Conservation (phyloP, 2,329 filamentous ascomycete genomes). For the Aspergillus aculeatus region DNA sequence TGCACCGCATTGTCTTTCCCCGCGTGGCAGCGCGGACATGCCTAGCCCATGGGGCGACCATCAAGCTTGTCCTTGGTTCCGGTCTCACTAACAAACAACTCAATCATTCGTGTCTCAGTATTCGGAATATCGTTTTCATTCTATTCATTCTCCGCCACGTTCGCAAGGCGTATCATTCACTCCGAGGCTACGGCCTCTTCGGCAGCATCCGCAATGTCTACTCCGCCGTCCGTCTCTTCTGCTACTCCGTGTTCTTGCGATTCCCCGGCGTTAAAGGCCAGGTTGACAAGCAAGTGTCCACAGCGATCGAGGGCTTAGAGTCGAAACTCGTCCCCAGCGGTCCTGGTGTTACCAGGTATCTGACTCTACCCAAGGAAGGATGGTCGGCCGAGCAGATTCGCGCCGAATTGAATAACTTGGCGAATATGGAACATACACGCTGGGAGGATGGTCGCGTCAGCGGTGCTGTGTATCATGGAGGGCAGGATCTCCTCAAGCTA, state of each 20-base stretch:
- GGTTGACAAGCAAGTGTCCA: constrained; percentile 79
- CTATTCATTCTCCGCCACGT: constrained; percentile 83
- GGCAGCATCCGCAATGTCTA: constrained; percentile 77
- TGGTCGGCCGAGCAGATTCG: constrained; percentile 76
- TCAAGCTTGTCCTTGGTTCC: background rate
- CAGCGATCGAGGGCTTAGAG: constrained; percentile 77
- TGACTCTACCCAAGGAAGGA: constrained; percentile 77
- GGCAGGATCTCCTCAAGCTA: constrained; percentile 73
- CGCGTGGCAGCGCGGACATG: background rate
- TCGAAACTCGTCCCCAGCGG: constrained; percentile 75
- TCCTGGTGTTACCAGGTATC: constrained; percentile 69
- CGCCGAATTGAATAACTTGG: constrained; percentile 74
- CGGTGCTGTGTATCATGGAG: constrained; percentile 94
- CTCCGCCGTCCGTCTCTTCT: constrained; percentile 65
- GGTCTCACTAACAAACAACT: constrained; percentile 10
- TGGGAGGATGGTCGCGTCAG: constrained; percentile 97
- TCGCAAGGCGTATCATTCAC: constrained; percentile 75
- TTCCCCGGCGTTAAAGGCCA: constrained; percentile 82
- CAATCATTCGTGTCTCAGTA: constrained; percentile 45
- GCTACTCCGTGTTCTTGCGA: constrained; percentile 82
- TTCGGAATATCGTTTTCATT: constrained; percentile 85
- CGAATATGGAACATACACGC: constrained; percentile 84
- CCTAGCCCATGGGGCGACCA: background rate
- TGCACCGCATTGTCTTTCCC: background rate
- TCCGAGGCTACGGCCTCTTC: constrained; percentile 83